Percentiles rank a stretch among this genome's conserved stretches.
phyloP scores from a whole-genome alignment of 805 yeast genomes.

The Saturnispora galanensis region DNA sequence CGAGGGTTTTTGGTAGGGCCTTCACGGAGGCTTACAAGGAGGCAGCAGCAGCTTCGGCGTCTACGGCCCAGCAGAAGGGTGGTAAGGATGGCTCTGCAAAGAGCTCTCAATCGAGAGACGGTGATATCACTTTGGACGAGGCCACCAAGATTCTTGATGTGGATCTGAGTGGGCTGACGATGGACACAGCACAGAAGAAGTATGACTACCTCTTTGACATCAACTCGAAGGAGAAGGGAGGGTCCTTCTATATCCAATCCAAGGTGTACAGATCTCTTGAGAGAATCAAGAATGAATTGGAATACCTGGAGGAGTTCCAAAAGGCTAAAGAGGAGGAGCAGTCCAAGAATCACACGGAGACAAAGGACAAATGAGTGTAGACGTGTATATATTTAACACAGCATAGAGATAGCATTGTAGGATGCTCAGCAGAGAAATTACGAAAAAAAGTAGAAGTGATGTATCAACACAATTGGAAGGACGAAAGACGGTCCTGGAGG shows the following conservation, averaged over 20 bases:
- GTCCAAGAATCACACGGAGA: not conserved
- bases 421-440: not conserved
- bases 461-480: conserved; percentile 48
- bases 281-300: conserved; percentile 70
- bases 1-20: conserved; percentile 91
- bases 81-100: conserved; percentile 25
- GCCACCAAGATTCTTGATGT: conserved; percentile 85
- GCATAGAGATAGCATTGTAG: too few species aligned
- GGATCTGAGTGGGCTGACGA: conserved; percentile 43
- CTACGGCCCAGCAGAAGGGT: conserved; percentile 34
- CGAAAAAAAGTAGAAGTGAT: conserved; percentile 12
- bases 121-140: conserved; percentile 81
- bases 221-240: conserved; percentile 92
- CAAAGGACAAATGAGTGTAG: not conserved
- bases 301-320: conserved; percentile 39
- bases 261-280: conserved; percentile 94
- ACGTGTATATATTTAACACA: too few species aligned
- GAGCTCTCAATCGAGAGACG: conserved; percentile 43
- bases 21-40: conserved; percentile 95
- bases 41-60: conserved; percentile 88
- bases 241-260: conserved; percentile 85
- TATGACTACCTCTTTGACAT: conserved; percentile 79
- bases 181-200: conserved; percentile 56
- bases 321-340: conserved; percentile 19
- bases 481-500: conserved; percentile 13